Evolutionary conservation across 495 filamentous ascomycete genomes (phyloP), one percentile per base, ranked within the genome.

Genomic region (Annulohypoxylon stygium): DNA sequence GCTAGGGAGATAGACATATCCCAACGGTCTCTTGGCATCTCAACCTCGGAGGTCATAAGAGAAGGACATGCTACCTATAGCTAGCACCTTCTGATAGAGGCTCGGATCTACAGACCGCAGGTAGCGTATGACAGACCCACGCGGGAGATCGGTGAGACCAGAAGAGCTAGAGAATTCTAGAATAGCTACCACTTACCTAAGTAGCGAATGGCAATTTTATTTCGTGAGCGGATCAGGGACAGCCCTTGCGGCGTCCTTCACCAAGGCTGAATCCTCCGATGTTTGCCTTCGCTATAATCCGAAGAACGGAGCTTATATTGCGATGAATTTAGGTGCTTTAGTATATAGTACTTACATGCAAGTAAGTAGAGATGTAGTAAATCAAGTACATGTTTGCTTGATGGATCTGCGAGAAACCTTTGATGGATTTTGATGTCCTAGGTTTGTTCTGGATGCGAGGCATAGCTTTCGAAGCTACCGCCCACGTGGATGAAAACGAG

Each of bases 321-420:
- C 6, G 34, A 41, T 12, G 11, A 41, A 41, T 41, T 14, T 3
- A 41, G 11, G 39, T 41, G 12, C 39, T 41, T 23, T 23, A 23
- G 20, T 23, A 23, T 23, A 23, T 23, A 23, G 20, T 23, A 23
- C 20, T 23, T 23, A 23, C 20, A 23, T 23, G 1, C 20, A 23
- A 23, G 20, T 23, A 23, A 23, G 20, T 23, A 23, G 20, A 23
- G 20, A 23, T 23, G 20, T 23, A 23, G 20, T 23, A 23, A 23
- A 23, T 65, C 23, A 18, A 25, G 4, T 23, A 8, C 12, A 62
- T 62, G 66, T 69, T 69, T 69, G 66, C 59, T 63, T 39, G 8
- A 30, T 48, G 47, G 34, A 6, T 10, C 61, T 2, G n/a, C 11
- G n/a, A 6, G 18, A n/a, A 39, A 39, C 1, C 41, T 59, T 57